These are phyloP conservation scores for Talaromyces sp. DNA, from an alignment of 2,329 filamentous ascomycete species.

Conservation along the genomic window DNA sequence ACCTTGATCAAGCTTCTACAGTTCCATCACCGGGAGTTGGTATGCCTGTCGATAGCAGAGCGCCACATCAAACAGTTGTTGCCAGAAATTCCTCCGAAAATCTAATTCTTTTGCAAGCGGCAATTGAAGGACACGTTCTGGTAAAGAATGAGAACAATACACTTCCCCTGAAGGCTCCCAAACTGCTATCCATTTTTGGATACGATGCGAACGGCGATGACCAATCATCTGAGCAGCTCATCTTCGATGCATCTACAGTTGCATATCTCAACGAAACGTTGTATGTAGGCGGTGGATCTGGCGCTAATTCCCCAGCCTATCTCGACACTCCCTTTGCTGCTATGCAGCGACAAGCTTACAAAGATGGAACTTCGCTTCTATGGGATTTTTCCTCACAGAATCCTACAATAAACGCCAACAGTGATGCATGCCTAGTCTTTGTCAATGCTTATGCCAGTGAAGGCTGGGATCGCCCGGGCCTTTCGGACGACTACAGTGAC, in stretches of 20 bases:
- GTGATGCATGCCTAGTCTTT: constrained; percentile 3
- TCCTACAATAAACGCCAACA: constrained; percentile 43
- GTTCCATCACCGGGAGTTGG: background rate
- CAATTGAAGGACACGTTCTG: constrained; percentile 58
- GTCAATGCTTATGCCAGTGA: background rate
- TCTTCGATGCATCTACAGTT: constrained; percentile 23
- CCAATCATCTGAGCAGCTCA: constrained; percentile 30
- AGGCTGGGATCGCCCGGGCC: background rate
- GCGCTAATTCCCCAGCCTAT: constrained; percentile 45
- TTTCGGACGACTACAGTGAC: background rate
- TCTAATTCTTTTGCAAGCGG: background rate
- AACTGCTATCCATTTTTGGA: constrained; percentile 56
- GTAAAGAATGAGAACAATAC: constrained; percentile 57
- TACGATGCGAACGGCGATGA: constrained; percentile 46
- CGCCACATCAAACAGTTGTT: constrained; percentile 12
- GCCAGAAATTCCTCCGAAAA: constrained; percentile 13
- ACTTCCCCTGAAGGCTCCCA: constrained; percentile 50
- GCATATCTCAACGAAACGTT: constrained; percentile 44
- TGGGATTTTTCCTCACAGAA: constrained; percentile 53
- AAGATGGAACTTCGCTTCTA: constrained; percentile 55
- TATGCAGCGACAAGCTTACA: constrained; percentile 47
- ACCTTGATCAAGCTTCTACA: background rate
- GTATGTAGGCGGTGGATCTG: constrained; percentile 46
- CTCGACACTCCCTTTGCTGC: constrained; percentile 54
- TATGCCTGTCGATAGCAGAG: background rate